phyloP scores from a whole-genome alignment of 441 rosid genomes.

The Pelargonium cotyledonis region DNA sequence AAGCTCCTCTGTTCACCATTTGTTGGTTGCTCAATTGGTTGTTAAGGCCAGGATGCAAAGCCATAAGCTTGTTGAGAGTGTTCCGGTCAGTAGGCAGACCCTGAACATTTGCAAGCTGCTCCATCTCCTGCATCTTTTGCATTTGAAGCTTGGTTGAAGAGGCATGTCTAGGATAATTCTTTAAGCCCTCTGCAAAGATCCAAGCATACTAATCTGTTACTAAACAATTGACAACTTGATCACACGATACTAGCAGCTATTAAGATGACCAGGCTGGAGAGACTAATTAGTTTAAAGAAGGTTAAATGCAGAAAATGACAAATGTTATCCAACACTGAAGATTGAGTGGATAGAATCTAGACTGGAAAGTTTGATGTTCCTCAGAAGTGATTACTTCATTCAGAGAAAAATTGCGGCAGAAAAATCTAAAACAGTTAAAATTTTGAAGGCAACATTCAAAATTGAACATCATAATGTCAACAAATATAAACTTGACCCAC shows the following conservation, averaged over 20 bases:
- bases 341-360: too few relatives aligned
- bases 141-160: conserved; percentile 56
- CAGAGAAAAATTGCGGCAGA: too few relatives aligned
- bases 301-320: too few relatives aligned
- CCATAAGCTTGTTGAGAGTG: conserved; percentile 77
- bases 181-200: conserved; percentile 72
- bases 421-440: not conserved
- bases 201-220: too few relatives aligned
- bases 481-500: too few relatives aligned
- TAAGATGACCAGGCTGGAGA: too few relatives aligned
- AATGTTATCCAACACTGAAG: too few relatives aligned
- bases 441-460: not conserved
- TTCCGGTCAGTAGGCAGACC: conserved; percentile 79
- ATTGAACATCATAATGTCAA: too few relatives aligned
- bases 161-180: conserved; percentile 63
- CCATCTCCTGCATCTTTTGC: conserved; percentile 90
- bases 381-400: too few relatives aligned
- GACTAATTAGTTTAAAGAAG: too few relatives aligned
- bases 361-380: too few relatives aligned
- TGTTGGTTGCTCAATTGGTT: conserved; percentile 48
- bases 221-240: not conserved
- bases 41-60: conserved; percentile 58
- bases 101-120: conserved; percentile 67
- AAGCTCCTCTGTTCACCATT: conserved; percentile 50
- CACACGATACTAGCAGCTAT: not conserved